Evolutionary conservation across 2,329 filamentous ascomycete genomes (phyloP).

Genomic region (Paecilomyces niveus): DNA sequence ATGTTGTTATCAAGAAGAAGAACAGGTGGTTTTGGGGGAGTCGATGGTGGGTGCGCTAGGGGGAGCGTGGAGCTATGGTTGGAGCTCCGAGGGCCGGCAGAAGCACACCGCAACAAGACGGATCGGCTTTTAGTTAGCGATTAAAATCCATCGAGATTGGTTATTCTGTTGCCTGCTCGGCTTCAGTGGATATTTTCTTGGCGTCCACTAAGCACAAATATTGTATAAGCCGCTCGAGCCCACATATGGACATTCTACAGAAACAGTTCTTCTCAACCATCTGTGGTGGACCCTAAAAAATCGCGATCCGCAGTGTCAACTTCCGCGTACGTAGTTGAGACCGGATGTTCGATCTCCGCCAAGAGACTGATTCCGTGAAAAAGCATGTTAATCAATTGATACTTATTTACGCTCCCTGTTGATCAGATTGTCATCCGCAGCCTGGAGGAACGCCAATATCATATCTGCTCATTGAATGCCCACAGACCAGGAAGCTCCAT

Average conservation of each 20-base stretch:
- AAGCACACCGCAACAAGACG: background rate
- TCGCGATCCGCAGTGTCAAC: conserved; percentile 10
- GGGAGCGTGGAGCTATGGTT: background rate
- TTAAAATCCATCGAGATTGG: background rate
- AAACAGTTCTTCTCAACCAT: background rate
- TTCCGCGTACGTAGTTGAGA: background rate
- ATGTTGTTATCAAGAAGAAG: conserved; percentile 8
- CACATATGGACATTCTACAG: background rate
- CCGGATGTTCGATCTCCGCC: background rate
- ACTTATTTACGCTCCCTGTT: background rate
- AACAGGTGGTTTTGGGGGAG: conserved; percentile 2
- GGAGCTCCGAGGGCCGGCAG: conserved; percentile 2
- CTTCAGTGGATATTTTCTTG: too few relatives aligned
- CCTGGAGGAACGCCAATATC: background rate
- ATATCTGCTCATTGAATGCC: background rate
- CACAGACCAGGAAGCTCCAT: background rate
- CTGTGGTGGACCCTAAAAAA: conserved; percentile 15
- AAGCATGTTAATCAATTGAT: background rate
- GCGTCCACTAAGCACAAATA: background rate
- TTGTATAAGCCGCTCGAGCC: background rate
- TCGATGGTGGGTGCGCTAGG: conserved; percentile 1
- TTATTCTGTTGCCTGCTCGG: background rate
- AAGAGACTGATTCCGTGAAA: background rate
- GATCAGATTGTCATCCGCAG: background rate
- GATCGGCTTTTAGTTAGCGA: background rate